A percentile compares a stretch with the other conserved stretches of the same genome.
phyloP scores from a whole-genome alignment of 768 basidiomycete species.

The Phanerodontia chrysosporium region DNA sequence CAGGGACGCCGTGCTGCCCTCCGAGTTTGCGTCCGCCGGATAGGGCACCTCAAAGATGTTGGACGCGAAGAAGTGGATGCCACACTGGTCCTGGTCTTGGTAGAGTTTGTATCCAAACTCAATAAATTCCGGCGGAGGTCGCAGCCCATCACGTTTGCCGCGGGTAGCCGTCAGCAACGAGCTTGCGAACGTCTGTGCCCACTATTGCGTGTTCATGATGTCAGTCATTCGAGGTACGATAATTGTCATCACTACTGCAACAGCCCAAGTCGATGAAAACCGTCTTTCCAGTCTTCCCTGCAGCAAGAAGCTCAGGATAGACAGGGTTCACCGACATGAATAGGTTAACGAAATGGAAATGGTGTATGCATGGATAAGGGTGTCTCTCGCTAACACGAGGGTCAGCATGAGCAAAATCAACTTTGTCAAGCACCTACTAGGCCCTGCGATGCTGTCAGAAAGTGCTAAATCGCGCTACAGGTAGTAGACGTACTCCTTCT shows the following conservation, averaged over 20 bases:
- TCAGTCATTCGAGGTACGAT: neutral
- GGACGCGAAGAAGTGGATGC: conserved; percentile 27
- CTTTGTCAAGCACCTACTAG: conserved; percentile 19
- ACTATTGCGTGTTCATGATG: conserved; percentile 15
- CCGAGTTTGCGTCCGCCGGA: neutral
- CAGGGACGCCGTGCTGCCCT: neutral
- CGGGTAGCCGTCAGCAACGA: conserved; percentile 29
- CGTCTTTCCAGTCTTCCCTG: conserved; percentile 19
- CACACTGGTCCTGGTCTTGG: conserved; percentile 18
- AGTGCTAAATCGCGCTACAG: too few species aligned
- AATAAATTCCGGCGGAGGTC: conserved; percentile 29
- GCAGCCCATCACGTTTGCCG: conserved; percentile 22
- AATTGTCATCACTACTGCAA: conserved; percentile 23
- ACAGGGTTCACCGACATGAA: conserved; percentile 25
- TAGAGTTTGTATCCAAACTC: conserved; percentile 27
- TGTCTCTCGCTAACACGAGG: conserved; percentile 19
- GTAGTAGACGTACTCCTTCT: conserved; percentile 16
- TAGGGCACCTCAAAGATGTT: conserved; percentile 26
- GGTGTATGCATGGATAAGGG: conserved; percentile 31
- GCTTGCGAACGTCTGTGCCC: conserved; percentile 31
- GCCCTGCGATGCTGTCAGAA: too few species aligned
- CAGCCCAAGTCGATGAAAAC: conserved; percentile 30
- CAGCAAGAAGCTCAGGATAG: conserved; percentile 23
- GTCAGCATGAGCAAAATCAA: neutral
- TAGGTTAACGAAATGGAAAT: conserved; percentile 27